phyloP scores from a whole-genome alignment of 805 yeast species.

The Wickerhamiella sergipiensis region DNA sequence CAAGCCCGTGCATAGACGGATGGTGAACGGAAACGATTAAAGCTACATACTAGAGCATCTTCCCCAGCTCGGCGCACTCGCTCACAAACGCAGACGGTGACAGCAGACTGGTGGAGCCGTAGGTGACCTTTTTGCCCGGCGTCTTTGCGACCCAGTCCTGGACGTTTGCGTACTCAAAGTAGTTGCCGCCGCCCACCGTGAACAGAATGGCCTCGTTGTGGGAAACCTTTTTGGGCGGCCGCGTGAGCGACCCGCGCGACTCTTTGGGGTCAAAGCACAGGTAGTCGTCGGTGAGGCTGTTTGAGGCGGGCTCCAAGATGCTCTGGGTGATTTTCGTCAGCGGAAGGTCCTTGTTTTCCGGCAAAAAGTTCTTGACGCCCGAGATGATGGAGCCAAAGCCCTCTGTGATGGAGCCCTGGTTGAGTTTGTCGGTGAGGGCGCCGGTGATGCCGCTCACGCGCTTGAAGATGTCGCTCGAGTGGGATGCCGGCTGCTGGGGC shows the following conservation, averaged over 20 bases:
- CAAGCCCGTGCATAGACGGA: too few relatives aligned
- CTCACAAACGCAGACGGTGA: constrained; percentile 22
- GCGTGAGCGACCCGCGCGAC: constrained; percentile 78
- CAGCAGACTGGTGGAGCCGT: constrained; percentile 62
- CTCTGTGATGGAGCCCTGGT: constrained; percentile 75
- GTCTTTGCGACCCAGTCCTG: constrained; percentile 62
- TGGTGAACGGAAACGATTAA: too few relatives aligned
- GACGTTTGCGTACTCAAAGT: constrained; percentile 82
- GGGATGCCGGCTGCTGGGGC: constrained; percentile 15
- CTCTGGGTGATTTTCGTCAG: constrained; percentile 85
- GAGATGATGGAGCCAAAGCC: constrained; percentile 84
- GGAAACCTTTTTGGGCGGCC: constrained; percentile 72
- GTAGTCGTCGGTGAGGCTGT: constrained; percentile 53
- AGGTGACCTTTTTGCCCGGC: constrained; percentile 46
- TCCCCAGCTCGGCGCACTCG: constrained; percentile 24
- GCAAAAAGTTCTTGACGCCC: constrained; percentile 74
- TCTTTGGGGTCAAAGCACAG: constrained; percentile 77
- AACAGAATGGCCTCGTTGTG: constrained; percentile 78
- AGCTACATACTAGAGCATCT: constrained; percentile 5
- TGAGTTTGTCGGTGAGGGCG: constrained; percentile 57
- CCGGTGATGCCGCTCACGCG: constrained; percentile 61
- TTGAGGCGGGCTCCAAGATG: constrained; percentile 66
- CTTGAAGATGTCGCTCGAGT: constrained; percentile 25
- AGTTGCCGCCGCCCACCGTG: constrained; percentile 95
- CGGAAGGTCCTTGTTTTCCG: constrained; percentile 79